phyloP scores from a whole-genome alignment of 306 rosid genomes.

The Pterocarpus santalinus region DNA sequence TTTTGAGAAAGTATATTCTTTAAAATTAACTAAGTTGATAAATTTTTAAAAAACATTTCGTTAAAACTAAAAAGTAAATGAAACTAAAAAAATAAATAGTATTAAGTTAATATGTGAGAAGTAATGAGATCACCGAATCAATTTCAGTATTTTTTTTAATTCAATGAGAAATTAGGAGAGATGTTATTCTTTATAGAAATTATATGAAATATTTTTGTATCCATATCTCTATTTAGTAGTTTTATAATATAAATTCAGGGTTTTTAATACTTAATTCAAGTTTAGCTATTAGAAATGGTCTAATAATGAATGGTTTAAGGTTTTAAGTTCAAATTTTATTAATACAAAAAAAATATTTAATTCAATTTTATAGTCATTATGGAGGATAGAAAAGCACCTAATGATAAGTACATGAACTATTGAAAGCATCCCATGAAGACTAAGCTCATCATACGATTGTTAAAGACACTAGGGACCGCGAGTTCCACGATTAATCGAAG shows the following conservation, averaged over 20 bases:
- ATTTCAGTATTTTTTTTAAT: not conserved
- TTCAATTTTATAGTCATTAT: not conserved
- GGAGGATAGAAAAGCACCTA: conserved; percentile 34
- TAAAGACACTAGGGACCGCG: conserved; percentile 34
- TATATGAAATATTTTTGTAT: not conserved
- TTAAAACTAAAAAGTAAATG: not conserved
- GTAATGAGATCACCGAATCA: not conserved
- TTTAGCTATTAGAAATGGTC: not conserved
- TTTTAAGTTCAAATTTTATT: no score
- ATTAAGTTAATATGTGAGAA: not conserved
- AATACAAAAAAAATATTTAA: not conserved
- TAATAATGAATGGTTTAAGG: no score
- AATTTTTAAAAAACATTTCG: not conserved
- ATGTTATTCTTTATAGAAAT: not conserved
- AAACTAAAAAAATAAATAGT: not conserved
- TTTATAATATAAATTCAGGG: not conserved
- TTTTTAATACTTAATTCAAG: conserved; percentile 12
- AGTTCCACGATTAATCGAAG: conserved; percentile 42
- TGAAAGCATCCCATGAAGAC: conserved; percentile 41
- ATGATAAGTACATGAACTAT: conserved; percentile 39
- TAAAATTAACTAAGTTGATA: no score
- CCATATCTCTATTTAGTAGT: not conserved
- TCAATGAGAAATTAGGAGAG: not conserved
- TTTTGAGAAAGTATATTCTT: no score
- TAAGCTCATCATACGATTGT: conserved; percentile 29